These are phyloP conservation scores for Pyricularia pennisetigena DNA, from an alignment of 2,329 filamentous ascomycete species.

Conservation along the genomic window DNA sequence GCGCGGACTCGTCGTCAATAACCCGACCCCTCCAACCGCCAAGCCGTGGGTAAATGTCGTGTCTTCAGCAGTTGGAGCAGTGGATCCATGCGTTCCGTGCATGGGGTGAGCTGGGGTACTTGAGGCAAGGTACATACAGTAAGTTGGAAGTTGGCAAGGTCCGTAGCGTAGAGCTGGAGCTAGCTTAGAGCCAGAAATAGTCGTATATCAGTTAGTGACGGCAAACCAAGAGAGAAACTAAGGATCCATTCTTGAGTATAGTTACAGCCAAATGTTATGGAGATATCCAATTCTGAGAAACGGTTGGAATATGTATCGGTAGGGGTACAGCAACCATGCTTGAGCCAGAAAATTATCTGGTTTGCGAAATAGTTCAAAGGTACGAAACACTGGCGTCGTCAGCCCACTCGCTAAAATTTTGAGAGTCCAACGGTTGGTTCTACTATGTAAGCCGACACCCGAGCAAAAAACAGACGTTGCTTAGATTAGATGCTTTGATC, in stretches of 20 bases:
- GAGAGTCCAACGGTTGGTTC: background rate
- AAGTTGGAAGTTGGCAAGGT: background rate
- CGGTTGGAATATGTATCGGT: too few species aligned
- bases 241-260: background rate
- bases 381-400: background rate
- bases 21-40: constrained; percentile 7
- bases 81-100: background rate
- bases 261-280: background rate
- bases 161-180: background rate
- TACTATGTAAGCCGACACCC: background rate
- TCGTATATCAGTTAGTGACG: background rate
- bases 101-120: constrained; percentile 1
- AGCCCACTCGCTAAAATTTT: background rate
- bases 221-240: background rate
- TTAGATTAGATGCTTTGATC: background rate
- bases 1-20: constrained; percentile 2
- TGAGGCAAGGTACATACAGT: background rate
- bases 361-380: background rate
- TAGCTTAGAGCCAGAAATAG: background rate
- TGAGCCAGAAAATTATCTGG: background rate
- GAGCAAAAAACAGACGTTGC: background rate
- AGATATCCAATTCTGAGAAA: too few species aligned
- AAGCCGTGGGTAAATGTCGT: constrained; percentile 6
- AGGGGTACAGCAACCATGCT: too few species aligned
- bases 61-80: background rate